These are phyloP conservation scores for Pharnaceum exiguum DNA, from an alignment of 148 eudicot genomes.

Conservation along the genomic window DNA sequence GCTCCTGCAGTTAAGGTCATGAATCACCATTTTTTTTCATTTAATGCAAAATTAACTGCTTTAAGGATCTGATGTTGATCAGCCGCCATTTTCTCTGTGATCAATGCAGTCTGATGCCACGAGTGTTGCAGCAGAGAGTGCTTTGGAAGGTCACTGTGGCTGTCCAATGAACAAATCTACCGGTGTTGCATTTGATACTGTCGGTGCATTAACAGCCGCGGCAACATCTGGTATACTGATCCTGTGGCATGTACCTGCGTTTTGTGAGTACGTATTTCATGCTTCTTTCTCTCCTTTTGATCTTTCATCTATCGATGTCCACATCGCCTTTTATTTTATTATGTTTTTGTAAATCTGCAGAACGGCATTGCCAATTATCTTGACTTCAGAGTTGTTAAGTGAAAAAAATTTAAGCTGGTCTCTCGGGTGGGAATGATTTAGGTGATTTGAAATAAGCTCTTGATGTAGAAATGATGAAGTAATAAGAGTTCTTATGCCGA, in stretches of 20 bases:
- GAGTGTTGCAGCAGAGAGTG: conserved; percentile 78
- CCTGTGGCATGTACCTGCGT: conserved; percentile 90
- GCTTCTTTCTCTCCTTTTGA: conserved; percentile 73
- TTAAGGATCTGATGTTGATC: conserved; percentile 68
- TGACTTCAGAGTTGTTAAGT: neutral
- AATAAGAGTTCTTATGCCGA: conserved; percentile 58
- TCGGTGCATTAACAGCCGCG: conserved; percentile 82
- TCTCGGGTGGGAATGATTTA: neutral
- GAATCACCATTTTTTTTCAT: conserved; percentile 80
- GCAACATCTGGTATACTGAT: conserved; percentile 95
- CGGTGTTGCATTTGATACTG: conserved; percentile 46
- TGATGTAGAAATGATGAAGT: conserved; percentile 82
- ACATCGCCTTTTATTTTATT: conserved; percentile 65
- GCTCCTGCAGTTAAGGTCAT: conserved; percentile 96
- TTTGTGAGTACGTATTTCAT: conserved; percentile 81
- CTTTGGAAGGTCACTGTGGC: conserved; percentile 35
- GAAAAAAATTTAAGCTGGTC: neutral
- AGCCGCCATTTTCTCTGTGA: conserved; percentile 89
- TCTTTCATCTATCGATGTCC: conserved; percentile 67
- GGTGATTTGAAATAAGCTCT: conserved; percentile 54
- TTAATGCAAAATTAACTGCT: conserved; percentile 71
- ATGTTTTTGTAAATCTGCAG: conserved; percentile 61
- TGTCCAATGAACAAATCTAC: conserved; percentile 28
- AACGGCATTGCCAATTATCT: neutral
- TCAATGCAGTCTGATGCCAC: conserved; percentile 94